Base-by-base conservation (phyloP, 2,329 filamentous ascomycete species). In the Alternaria sp. region DNA sequence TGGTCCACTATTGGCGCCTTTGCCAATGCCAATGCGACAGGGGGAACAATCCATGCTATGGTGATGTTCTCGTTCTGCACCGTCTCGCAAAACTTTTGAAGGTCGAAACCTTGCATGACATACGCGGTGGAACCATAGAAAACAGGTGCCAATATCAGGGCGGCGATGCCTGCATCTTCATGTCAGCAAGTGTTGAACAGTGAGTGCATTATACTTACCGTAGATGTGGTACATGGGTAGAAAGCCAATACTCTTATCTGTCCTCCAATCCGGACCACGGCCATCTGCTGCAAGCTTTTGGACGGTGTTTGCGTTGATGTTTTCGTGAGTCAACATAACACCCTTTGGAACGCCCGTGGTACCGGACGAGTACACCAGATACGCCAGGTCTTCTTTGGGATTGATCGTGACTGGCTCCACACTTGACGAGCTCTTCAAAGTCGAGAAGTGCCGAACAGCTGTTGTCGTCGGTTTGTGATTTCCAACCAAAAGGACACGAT, bases 201-300 rank as follows among this genome's bases (percentile, higher is more conserved):
- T 5, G 56, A 80, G 73, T 7, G 70, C 68, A 8, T 62, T 46
- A 67, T 74, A 79, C 47, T 70, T 73, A 20, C 76, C 77, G 64
- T 85, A 86, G 4, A 75, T 76, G 59, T 80, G 78, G 54, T 80
- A 80, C 4, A 81, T 67, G 3, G 78, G 79, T 6, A 80, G 68
- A 49, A 80, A 79, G 1, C 87, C 78, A 14, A 81, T 73, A 75
- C 77, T 78, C 43, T 73, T 72, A 46, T 79, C 75, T 41, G 62
- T 57, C 1, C 64, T 69, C 18, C 68, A 63, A 12, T 62, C 55
- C 5, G 46, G 59, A 11, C 60, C 7, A 39, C 60, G 54, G 66
- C 74, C 57, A 36, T 36, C 32, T 72, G 53, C 61, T 73, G 71
- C 26, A 72, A 67, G 24, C 20, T 72, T 78, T 61, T 80, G 79